A percentile compares a stretch with the other conserved stretches of the same genome.
phyloP scores from a whole-genome alignment of 2,329 filamentous ascomycete species.

The Fusarium dimerum region DNA sequence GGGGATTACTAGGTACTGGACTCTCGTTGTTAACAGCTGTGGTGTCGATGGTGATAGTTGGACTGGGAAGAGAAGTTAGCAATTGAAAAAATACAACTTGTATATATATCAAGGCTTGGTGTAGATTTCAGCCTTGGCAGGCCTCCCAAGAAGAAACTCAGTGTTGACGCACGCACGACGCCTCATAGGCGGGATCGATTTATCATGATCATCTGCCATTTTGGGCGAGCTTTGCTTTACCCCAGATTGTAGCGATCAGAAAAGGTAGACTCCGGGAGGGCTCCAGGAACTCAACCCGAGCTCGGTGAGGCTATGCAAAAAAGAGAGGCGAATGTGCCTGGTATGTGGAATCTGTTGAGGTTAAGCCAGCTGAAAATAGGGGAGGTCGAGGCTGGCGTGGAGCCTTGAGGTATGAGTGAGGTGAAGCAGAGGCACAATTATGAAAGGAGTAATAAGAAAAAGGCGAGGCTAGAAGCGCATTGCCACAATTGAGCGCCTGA shows the following conservation, averaged over 20 bases:
- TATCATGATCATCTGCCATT: slow-evolving; percentile 26
- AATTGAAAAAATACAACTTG: slow-evolving; percentile 8
- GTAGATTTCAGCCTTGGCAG: background rate
- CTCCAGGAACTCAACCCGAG: slow-evolving; percentile 1
- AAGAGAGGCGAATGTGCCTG: slow-evolving; percentile 3
- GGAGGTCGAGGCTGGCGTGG: slow-evolving; percentile 17
- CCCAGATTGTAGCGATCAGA: slow-evolving; percentile 2
- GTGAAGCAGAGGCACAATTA: slow-evolving; percentile 11
- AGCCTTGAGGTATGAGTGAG: slow-evolving; percentile 13
- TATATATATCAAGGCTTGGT: slow-evolving; percentile 13
- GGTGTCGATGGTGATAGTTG: slow-evolving; percentile 58
- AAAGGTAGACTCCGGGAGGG: slow-evolving; percentile 8
- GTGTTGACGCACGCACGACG: slow-evolving; percentile 26
- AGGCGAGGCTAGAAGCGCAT: slow-evolving; percentile 4
- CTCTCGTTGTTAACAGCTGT: slow-evolving; percentile 39
- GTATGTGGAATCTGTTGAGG: slow-evolving; percentile 16
- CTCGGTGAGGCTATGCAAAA: slow-evolving; percentile 25
- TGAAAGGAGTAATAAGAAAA: slow-evolving; percentile 9
- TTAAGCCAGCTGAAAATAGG: slow-evolving; percentile 19
- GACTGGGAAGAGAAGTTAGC: slow-evolving; percentile 38
- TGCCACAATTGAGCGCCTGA: slow-evolving; percentile 4
- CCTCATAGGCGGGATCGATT: slow-evolving; percentile 23
- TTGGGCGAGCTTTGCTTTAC: slow-evolving; percentile 6
- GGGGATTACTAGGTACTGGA: slow-evolving; percentile 31
- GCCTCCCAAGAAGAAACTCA: background rate